Base-by-base conservation (phyloP, 257 asterid genomes). In the Cynanchum wilfordii region DNA sequence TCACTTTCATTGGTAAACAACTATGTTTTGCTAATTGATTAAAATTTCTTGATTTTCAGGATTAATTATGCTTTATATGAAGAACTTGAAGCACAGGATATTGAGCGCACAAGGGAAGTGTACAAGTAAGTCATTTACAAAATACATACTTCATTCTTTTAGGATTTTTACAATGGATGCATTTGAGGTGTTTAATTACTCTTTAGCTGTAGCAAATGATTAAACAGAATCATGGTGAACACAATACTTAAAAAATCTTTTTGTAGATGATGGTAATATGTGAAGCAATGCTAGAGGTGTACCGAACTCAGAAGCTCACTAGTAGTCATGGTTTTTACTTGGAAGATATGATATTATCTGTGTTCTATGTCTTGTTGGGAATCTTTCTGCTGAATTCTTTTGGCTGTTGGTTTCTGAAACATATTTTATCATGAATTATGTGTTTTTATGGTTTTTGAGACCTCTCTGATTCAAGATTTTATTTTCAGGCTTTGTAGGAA, bases 81-180 rank as follows among this genome's bases (percentile, higher is more conserved):
- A 81, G 99, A 91, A 87, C 91, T 94, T 60, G 98, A 94, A 62
- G 96, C 96, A 10, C 79, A 86, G 68, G 92, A 94, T 77, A 79
- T 86, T 81, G 90, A 86, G 44, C 96, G 97, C 3, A 86, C 99
- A 16, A 86, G 97, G 83, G 90, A 91, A n/a, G 87, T 94, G n/a
- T 94, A 94, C 82, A 87, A 77, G 98, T 89, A 87, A 77, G 88
- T 69, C 66, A 17, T 52, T 42, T 54, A 66, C 57, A 56, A 16
- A 52, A 27, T 40, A 24, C 22, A 64, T 64, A 52, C 20, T 50
- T 50, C 3, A 50, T 50, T 16, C 57, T 16, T 19, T n/a, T 54
- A 19, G 25, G 27, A 10, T 27, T n/a, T n/a, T n/a, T 65, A 51
- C 27, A 33, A 51, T 65, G 50, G 27, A 33, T 2, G 40, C 45